These are phyloP conservation scores for Claviceps monticola DNA, from an alignment of 2,329 filamentous ascomycete genomes.

Conservation along the genomic window DNA sequence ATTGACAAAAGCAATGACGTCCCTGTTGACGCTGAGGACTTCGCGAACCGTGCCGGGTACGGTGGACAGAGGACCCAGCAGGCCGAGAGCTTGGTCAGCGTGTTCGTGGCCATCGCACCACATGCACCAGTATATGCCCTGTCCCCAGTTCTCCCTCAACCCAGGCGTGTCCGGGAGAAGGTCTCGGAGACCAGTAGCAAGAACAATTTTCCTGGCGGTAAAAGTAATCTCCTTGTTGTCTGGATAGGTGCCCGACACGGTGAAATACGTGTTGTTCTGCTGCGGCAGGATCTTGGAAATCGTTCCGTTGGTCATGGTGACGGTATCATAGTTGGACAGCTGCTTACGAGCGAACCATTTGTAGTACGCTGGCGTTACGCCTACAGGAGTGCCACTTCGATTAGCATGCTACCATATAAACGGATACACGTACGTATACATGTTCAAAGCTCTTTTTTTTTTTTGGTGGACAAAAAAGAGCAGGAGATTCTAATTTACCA, in stretches of 20 bases:
- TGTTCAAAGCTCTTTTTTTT: too few relatives aligned
- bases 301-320: conserved; percentile 36
- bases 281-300: conserved; percentile 28
- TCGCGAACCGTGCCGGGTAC: conserved; percentile 34
- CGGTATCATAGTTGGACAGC: conserved; percentile 35
- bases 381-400: conserved; percentile 17
- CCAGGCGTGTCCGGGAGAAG: conserved; percentile 41
- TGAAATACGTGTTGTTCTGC: conserved; percentile 31
- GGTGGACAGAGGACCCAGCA: conserved; percentile 32
- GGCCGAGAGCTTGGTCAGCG: conserved; percentile 41
- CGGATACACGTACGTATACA: too few relatives aligned
- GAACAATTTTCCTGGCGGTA: conserved; percentile 38
- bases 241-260: conserved; percentile 18
- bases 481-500: conserved; percentile 23
- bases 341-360: conserved; percentile 39
- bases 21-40: conserved; percentile 37
- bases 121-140: conserved; percentile 49
- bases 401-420: neutral
- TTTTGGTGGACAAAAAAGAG: too few relatives aligned
- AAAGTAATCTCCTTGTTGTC: conserved; percentile 16
- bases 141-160: conserved; percentile 39
- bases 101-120: conserved; percentile 53
- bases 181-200: conserved; percentile 44
- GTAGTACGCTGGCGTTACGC: conserved; percentile 39
- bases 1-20: conserved; percentile 45